phyloP scores from a whole-genome alignment of 108 stramenopile genomes.

The Nannochloropsis oceanica region DNA sequence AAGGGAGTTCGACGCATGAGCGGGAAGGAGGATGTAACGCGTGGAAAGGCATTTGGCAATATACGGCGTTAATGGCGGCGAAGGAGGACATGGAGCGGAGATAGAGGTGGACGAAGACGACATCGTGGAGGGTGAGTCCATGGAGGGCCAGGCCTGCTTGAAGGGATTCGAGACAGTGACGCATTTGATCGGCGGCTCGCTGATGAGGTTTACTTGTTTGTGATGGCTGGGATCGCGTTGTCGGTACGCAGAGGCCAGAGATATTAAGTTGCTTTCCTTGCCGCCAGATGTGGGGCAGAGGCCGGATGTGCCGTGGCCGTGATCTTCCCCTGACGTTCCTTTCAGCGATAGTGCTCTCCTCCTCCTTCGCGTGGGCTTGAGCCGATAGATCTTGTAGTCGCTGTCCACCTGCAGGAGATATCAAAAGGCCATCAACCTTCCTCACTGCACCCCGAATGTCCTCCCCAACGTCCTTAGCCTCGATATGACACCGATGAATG shows the following conservation, averaged over 20 bases:
- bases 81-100: slow-evolving; percentile 76
- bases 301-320: background rate
- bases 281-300: slow-evolving; percentile 16
- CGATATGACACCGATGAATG: slow-evolving; percentile 58
- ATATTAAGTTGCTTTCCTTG: background rate
- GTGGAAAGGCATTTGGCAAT: slow-evolving; percentile 29
- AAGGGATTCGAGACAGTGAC: background rate
- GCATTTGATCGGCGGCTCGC: slow-evolving; percentile 12
- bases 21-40: slow-evolving; percentile 50
- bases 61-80: slow-evolving; percentile 63
- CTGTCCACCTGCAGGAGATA: too few species aligned
- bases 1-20: slow-evolving; percentile 55
- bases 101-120: slow-evolving; percentile 78
- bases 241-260: slow-evolving; percentile 3
- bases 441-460: too few species aligned
- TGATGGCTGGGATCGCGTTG: too few species aligned
- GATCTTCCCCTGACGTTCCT: background rate
- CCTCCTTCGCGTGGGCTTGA: background rate
- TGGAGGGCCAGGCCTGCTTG: background rate
- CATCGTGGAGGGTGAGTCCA: slow-evolving; percentile 49
- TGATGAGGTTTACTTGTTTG: background rate
- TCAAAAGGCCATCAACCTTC: too few species aligned
- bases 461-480: slow-evolving; percentile 39
- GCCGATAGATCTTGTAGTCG: too few species aligned
- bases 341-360: background rate